Percentiles rank a stretch among this genome's conserved stretches.
These are phyloP conservation scores for Globisporangium lucens DNA, from an alignment of 352 stramenopile species.

Conservation along the genomic window DNA sequence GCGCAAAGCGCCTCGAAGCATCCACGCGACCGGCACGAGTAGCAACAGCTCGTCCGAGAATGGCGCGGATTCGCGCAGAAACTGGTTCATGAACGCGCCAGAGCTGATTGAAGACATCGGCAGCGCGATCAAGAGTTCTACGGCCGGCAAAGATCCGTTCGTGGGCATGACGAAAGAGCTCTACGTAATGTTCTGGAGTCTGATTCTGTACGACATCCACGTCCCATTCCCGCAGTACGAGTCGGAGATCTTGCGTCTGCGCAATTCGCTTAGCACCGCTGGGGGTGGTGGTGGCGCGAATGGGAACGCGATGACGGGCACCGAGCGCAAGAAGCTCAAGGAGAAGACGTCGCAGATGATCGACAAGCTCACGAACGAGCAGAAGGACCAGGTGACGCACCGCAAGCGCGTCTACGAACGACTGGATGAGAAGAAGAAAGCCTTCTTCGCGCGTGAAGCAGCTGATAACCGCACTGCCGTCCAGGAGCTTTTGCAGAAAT, in stretches of 20 bases:
- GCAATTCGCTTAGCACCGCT: conserved; percentile 49
- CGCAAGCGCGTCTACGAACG: conserved; percentile 82
- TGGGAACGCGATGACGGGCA: conserved; percentile 27
- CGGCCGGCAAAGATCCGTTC: conserved; percentile 43
- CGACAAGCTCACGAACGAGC: conserved; percentile 79
- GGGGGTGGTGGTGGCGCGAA: conserved; percentile 18
- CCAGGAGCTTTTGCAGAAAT: conserved; percentile 75
- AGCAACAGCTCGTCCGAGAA: conserved; percentile 17
- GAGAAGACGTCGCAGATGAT: conserved; percentile 78
- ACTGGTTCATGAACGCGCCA: conserved; percentile 69
- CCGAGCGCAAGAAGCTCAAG: conserved; percentile 80
- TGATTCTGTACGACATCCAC: conserved; percentile 87
- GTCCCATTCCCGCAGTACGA: conserved; percentile 86
- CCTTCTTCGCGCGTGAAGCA: conserved; percentile 52
- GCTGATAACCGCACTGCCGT: conserved; percentile 46
- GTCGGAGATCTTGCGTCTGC: conserved; percentile 70
- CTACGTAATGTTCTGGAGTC: conserved; percentile 83
- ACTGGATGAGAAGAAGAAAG: conserved; percentile 65
- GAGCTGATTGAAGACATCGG: conserved; percentile 60
- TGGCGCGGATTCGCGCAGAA: conserved; percentile 19
- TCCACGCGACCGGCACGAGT: conserved; percentile 43
- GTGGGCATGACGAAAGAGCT: conserved; percentile 70
- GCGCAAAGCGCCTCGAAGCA: conserved; percentile 54
- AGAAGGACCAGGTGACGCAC: conserved; percentile 84
- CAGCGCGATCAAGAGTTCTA: conserved; percentile 29